These are phyloP conservation scores for Coprinopsis marcescibilis DNA, from an alignment of 768 basidiomycete genomes.

Conservation along the genomic window DNA sequence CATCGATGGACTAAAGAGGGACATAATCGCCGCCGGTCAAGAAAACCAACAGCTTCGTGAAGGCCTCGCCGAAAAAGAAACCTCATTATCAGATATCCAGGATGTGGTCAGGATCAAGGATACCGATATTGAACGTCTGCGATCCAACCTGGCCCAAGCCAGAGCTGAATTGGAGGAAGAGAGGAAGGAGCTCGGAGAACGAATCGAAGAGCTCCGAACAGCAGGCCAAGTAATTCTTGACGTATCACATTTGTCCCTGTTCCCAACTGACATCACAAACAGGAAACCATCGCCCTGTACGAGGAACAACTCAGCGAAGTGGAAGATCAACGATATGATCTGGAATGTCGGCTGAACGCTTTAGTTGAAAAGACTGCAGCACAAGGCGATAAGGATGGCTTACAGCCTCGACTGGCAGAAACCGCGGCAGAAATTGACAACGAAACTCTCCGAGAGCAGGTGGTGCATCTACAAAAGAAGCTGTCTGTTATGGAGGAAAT, in stretches of 20 bases:
- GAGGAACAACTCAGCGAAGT: conserved; percentile 77
- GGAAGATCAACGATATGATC: conserved; percentile 70
- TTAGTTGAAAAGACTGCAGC: conserved; percentile 42
- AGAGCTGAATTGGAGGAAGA: conserved; percentile 41
- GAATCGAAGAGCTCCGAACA: conserved; percentile 79
- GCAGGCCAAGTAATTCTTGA: conserved; percentile 64
- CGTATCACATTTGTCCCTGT: neutral
- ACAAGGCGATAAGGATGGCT: conserved; percentile 20
- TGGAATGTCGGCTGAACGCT: conserved; percentile 55
- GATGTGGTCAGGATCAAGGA: conserved; percentile 51
- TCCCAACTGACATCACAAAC: neutral
- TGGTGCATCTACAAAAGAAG: conserved; percentile 80
- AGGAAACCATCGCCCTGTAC: conserved; percentile 95
- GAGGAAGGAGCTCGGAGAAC: conserved; percentile 56
- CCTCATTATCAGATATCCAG: conserved; percentile 42
- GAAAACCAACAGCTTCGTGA: conserved; percentile 46
- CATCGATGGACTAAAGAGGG: conserved; percentile 21
- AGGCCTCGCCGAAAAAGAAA: conserved; percentile 46
- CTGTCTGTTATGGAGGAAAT: conserved; percentile 74
- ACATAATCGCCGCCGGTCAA: conserved; percentile 35
- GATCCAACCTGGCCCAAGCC: conserved; percentile 26
- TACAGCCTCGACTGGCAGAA: conserved; percentile 29
- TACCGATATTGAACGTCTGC: conserved; percentile 52
- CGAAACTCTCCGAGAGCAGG: conserved; percentile 84
- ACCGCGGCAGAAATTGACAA: conserved; percentile 93